Evolutionary conservation across 2,329 filamentous ascomycete species (phyloP).

Genomic region (Arthrobotrys pseudoclavata): DNA sequence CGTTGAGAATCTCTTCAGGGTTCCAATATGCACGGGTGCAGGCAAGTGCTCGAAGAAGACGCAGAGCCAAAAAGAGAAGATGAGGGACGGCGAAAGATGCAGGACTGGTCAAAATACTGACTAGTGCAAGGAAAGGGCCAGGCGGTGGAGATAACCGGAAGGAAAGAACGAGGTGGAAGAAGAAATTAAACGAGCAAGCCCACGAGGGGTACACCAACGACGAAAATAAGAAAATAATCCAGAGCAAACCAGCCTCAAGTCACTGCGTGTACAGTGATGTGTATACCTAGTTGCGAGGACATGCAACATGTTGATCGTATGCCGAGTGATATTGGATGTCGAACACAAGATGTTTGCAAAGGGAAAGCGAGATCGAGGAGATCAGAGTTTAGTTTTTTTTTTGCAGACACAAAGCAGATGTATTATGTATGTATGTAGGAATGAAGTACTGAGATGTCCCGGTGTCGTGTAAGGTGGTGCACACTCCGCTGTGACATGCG

Average conservation of each 20-base stretch:
- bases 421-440: background rate
- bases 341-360: conserved; percentile 24
- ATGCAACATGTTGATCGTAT: conserved; percentile 4
- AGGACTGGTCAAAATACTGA: conserved; percentile 55
- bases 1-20: conserved; percentile 53
- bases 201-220: conserved; percentile 49
- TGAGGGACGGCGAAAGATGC: conserved; percentile 59
- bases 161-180: conserved; percentile 57
- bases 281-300: conserved; percentile 56
- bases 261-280: conserved; percentile 43
- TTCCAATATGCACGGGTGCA: conserved; percentile 58
- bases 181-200: conserved; percentile 60
- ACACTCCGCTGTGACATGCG: conserved; percentile 49
- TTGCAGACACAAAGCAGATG: conserved; percentile 6
- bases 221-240: conserved; percentile 36
- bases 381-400: conserved; percentile 12
- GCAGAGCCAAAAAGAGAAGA: conserved; percentile 60
- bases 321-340: conserved; percentile 13
- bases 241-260: conserved; percentile 57
- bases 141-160: conserved; percentile 61
- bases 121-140: conserved; percentile 58
- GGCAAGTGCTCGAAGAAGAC: conserved; percentile 59
- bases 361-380: conserved; percentile 5
- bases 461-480: conserved; percentile 42
- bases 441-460: conserved; percentile 8